phyloP scores from a whole-genome alignment of 176 grass and related monocot genomes.

The Oryza longistaminata region DNA sequence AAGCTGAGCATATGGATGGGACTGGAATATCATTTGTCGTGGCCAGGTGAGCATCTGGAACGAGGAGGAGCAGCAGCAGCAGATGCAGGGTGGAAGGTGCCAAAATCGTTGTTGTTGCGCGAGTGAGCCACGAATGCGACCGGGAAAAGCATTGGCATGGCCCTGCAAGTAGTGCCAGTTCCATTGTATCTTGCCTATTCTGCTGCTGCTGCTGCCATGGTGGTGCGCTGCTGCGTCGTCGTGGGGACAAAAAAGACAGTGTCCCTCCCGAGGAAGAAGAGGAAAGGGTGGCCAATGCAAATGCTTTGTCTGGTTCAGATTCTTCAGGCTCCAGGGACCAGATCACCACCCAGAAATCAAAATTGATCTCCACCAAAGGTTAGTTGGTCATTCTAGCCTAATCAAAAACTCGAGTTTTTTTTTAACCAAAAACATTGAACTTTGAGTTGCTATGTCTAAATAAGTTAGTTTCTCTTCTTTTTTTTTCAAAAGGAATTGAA shows the following conservation, averaged over 20 bases:
- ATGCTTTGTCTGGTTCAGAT: slow-evolving; percentile 27
- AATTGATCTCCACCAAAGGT: neutral
- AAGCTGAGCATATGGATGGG: neutral
- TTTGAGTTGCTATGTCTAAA: neutral
- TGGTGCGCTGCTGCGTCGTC: neutral
- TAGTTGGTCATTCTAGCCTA: neutral
- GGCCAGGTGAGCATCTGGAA: neutral
- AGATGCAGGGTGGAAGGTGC: neutral
- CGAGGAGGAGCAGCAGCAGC: neutral
- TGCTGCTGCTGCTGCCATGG: slow-evolving; percentile 4
- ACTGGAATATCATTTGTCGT: neutral
- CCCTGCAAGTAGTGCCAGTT: slow-evolving; percentile 35
- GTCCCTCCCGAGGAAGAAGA: neutral
- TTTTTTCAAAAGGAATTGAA: neutral
- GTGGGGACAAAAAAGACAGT: slow-evolving; percentile 27
- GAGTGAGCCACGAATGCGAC: slow-evolving; percentile 35
- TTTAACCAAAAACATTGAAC: neutral
- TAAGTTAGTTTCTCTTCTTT: neutral
- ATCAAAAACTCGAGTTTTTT: neutral
- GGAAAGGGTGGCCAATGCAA: slow-evolving; percentile 2
- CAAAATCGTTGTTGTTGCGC: slow-evolving; percentile 3
- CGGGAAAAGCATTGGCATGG: neutral
- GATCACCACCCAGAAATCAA: neutral
- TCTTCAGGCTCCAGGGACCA: neutral
- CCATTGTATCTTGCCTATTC: neutral